Evolutionary conservation across 352 stramenopile genomes (phyloP).

Genomic region (Globisporangium apiculatum): DNA sequence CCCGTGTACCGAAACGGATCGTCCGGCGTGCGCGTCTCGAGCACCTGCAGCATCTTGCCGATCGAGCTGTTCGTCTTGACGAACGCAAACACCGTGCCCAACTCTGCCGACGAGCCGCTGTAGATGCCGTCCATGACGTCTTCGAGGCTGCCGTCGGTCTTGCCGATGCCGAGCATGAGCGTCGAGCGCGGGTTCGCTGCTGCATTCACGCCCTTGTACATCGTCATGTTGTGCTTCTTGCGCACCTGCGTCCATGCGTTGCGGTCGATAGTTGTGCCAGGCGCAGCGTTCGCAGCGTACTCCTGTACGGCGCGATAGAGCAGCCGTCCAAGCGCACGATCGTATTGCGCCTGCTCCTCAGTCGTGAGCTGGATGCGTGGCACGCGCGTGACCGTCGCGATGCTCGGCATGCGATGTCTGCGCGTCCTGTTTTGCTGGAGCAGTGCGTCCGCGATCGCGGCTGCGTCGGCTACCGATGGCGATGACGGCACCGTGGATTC

Average conservation of each 20-base stretch:
- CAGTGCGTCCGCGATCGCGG: background rate
- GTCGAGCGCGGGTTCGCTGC: slow-evolving; percentile 23
- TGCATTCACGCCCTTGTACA: slow-evolving; percentile 42
- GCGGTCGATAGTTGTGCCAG: slow-evolving; percentile 9
- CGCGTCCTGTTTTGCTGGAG: background rate
- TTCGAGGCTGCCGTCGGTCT: slow-evolving; percentile 29
- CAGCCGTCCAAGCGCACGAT: slow-evolving; percentile 17
- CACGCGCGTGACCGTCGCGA: slow-evolving; percentile 2
- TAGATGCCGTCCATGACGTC: slow-evolving; percentile 41
- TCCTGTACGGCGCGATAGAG: slow-evolving; percentile 23
- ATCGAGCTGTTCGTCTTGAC: slow-evolving; percentile 25
- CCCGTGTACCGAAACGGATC: slow-evolving; percentile 34
- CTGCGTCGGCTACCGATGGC: background rate
- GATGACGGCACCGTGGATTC: background rate
- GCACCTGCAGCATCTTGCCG: slow-evolving; percentile 30
- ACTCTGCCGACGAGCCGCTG: slow-evolving; percentile 28
- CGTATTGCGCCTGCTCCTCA: slow-evolving; percentile 25
- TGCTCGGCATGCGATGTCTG: slow-evolving; percentile 18
- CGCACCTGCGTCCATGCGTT: slow-evolving; percentile 34
- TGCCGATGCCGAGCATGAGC: slow-evolving; percentile 24
- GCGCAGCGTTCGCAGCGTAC: slow-evolving; percentile 11
- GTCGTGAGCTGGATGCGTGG: slow-evolving; percentile 8
- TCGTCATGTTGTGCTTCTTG: slow-evolving; percentile 24
- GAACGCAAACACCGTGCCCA: slow-evolving; percentile 31
- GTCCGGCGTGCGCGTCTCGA: slow-evolving; percentile 18